Conservation (phyloP, 371 early-diverging fungal genomes). For the Coemansia sp. region DNA sequence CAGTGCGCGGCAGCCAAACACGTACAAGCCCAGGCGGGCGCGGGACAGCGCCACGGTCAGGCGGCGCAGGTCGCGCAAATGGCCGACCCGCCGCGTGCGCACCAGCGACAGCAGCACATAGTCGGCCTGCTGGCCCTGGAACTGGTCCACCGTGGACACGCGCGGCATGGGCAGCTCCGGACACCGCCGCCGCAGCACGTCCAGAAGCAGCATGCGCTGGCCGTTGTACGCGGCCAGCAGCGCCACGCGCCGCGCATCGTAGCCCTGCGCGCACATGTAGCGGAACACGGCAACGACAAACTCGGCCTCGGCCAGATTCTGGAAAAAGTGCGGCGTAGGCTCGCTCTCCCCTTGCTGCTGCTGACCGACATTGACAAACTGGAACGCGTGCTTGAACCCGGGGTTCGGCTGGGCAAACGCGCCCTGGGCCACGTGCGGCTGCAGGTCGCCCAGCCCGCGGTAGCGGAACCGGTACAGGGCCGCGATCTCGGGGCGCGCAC, state of each 20-base stretch:
- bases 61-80: conserved; percentile 87
- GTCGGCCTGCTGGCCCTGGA: conserved; percentile 93
- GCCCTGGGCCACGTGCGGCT: conserved; percentile 46
- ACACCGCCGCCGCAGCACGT: conserved; percentile 84
- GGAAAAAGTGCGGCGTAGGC: conserved; percentile 74
- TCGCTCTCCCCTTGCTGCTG: conserved; percentile 81
- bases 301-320: conserved; percentile 97
- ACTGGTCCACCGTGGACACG: conserved; percentile 90
- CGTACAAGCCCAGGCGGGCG: conserved; percentile 89
- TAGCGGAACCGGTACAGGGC: conserved; percentile 85
- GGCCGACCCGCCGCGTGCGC: conserved; percentile 84
- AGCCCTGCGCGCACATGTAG: conserved; percentile 94
- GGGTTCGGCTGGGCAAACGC: conserved; percentile 70
- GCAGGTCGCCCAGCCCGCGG: conserved; percentile 63
- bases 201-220: conserved; percentile 85
- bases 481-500: conserved; percentile 77
- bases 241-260: conserved; percentile 81
- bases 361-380: conserved; percentile 78
- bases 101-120: conserved; percentile 93
- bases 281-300: conserved; percentile 90
- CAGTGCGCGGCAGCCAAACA: conserved; percentile 73
- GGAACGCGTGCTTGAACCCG: conserved; percentile 81
- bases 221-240: conserved; percentile 96
- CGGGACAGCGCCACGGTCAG: conserved; percentile 88
- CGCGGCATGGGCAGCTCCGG: conserved; percentile 73